Base-by-base conservation (phyloP, 2,329 filamentous ascomycete genomes). In the Colletotrichum musicola region DNA sequence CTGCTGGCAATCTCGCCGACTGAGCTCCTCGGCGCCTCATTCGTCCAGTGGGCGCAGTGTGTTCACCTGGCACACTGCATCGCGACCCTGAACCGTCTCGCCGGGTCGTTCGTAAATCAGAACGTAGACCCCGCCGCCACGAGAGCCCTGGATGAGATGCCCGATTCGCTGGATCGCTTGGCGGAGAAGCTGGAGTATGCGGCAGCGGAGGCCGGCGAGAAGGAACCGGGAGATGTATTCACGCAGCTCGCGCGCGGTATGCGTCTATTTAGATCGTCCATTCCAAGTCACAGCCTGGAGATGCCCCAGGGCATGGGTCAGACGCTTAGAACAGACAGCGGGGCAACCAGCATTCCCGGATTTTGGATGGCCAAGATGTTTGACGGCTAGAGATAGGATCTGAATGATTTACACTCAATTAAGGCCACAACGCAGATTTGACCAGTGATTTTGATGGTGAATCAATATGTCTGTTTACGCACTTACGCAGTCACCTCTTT, bases 21-120 rank as follows among this genome's bases (percentile, higher is more conserved):
- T 3, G 30, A 18, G 2, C 42, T 20, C 6, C 40, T 35, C 30
- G 47, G 49, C n/a, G 50, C 25, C 1, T 62, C 47, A 4, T 62
- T 62, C 0, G 18, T 62, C 1, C 59, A 62, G 9, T 44, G 44
- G 50, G 22, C 50, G 1, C 59, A 62, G 30, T 59, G 56, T 25
- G 20, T 40, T 5, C 18, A 49, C 7, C 3, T 62, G 1, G 47
- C 40, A n/a, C 49, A 46, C 35, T 62, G 59, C 0, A 16, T 62
- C 30, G 9, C 22, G 1, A 47, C 46, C 1, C 9, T 62, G 0
- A 14, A n/a, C 20, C n/a, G 35, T 1, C 30, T 55, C 3, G 42
- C 30, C 20, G 27, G 16, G 30, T 1, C 59, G 9, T 47, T n/a
- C 4, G 7, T 4, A 0, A 2, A 20, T 0, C 0, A 9, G 6